Conservation (phyloP, 2,329 filamentous ascomycete species). For the Calonectria henricotiae region DNA sequence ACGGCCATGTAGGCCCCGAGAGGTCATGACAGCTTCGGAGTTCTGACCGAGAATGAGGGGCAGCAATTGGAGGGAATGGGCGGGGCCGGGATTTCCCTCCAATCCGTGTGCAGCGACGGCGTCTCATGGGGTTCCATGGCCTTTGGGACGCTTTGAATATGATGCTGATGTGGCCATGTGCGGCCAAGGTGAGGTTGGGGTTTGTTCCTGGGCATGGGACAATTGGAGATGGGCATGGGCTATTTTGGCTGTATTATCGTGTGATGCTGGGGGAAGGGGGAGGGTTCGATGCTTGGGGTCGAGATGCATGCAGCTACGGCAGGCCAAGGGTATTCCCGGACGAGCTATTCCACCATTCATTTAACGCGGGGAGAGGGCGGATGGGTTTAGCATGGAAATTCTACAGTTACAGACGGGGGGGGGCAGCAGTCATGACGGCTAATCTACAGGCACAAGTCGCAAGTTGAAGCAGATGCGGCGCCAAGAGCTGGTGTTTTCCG, state of each 20-base stretch:
- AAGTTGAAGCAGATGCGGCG: neutral
- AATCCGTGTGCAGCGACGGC: constrained; percentile 40
- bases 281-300: neutral
- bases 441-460: neutral
- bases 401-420: constrained; percentile 17
- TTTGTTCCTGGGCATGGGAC: neutral
- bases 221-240: neutral
- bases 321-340: constrained; percentile 7
- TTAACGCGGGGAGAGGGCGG: neutral
- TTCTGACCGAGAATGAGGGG: constrained; percentile 49
- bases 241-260: constrained; percentile 21
- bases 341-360: constrained; percentile 7
- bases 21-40: constrained; percentile 46
- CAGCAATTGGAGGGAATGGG: constrained; percentile 54
- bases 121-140: constrained; percentile 35
- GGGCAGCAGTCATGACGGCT: constrained; percentile 9
- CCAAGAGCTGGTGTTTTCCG: constrained; percentile 6
- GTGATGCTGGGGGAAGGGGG: constrained; percentile 14
- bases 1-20: constrained; percentile 25
- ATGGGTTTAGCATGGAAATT: no score
- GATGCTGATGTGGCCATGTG: constrained; percentile 41
- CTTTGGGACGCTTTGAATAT: constrained; percentile 44
- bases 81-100: constrained; percentile 45
- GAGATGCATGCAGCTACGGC: neutral
- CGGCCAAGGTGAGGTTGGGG: constrained; percentile 24